phyloP scores from a whole-genome alignment of 2,329 filamentous ascomycete species.

The Stachybotrys chartarum region DNA sequence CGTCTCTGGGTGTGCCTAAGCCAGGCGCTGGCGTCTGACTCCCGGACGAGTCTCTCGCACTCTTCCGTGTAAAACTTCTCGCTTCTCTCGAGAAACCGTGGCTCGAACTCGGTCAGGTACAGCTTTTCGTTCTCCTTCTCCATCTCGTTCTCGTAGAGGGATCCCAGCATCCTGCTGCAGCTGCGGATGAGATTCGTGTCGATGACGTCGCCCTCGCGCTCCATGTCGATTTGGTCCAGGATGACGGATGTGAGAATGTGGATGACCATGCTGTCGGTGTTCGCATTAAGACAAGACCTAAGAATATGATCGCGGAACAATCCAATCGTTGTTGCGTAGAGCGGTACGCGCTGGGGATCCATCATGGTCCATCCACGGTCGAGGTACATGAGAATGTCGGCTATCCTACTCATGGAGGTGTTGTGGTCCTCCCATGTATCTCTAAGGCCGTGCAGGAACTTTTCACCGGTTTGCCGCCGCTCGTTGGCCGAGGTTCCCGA shows the following conservation, averaged over 20 bases:
- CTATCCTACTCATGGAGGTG: conserved; percentile 91
- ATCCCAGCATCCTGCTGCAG: conserved; percentile 83
- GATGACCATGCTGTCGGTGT: conserved; percentile 49
- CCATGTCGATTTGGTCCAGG: conserved; percentile 87
- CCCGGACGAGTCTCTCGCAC: conserved; percentile 64
- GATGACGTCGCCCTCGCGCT: conserved; percentile 82
- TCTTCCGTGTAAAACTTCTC: conserved; percentile 68
- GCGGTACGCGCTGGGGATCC: conserved; percentile 64
- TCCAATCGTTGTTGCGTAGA: conserved; percentile 78
- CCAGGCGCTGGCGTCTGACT: conserved; percentile 76
- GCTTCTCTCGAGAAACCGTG: conserved; percentile 65
- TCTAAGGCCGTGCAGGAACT: conserved; percentile 69
- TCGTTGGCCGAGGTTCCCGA: conserved; percentile 65
- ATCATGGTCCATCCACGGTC: conserved; percentile 70
- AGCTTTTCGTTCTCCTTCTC: conserved; percentile 75
- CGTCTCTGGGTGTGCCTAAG: conserved; percentile 68
- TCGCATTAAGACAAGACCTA: conserved; percentile 44
- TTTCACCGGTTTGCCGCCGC: conserved; percentile 71
- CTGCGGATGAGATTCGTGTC: conserved; percentile 76
- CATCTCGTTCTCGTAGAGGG: conserved; percentile 72
- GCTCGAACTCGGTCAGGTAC: conserved; percentile 79
- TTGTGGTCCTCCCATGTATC: conserved; percentile 84
- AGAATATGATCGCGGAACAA: conserved; percentile 85
- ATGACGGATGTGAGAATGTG: conserved; percentile 75
- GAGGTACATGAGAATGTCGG: conserved; percentile 96